Conservation (phyloP, 192 early-diverging fungal species). For the Backusella circina region DNA sequence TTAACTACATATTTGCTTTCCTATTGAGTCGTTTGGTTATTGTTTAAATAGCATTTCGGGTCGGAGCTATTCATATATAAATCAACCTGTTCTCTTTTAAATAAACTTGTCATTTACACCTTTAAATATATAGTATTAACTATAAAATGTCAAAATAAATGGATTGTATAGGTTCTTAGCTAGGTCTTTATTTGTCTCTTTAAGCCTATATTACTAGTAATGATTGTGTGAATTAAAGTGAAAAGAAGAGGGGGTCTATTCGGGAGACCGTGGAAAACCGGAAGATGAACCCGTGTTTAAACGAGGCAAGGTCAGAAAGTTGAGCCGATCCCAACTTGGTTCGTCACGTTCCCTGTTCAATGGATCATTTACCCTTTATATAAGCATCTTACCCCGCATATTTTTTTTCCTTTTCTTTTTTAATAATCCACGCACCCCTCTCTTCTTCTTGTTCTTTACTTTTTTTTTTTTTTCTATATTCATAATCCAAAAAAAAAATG, state of each 20-base stretch:
- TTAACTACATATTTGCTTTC: background rate
- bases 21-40: background rate
- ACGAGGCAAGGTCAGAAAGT: constrained; percentile 4
- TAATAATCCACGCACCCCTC: background rate
- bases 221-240: background rate
- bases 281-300: constrained; percentile 1
- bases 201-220: background rate
- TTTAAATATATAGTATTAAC: background rate
- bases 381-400: background rate
- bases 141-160: background rate
- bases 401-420: background rate
- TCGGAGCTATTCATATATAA: background rate
- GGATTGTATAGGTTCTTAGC: background rate
- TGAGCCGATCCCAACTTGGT: background rate
- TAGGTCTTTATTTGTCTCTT: background rate
- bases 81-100: background rate
- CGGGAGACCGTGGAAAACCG: constrained; percentile 3
- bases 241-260: background rate
- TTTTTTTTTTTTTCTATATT: constrained; percentile 13
- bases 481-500: constrained; percentile 13
- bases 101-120: background rate
- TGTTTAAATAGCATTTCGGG: background rate
- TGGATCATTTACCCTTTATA: background rate
- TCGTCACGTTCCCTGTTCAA: background rate
- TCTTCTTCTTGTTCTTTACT: background rate